Evolutionary conservation across 192 early-diverging fungal genomes (phyloP), one percentile per base, ranked within the genome.

Genomic region (Rhizoclosmatium globosum): DNA sequence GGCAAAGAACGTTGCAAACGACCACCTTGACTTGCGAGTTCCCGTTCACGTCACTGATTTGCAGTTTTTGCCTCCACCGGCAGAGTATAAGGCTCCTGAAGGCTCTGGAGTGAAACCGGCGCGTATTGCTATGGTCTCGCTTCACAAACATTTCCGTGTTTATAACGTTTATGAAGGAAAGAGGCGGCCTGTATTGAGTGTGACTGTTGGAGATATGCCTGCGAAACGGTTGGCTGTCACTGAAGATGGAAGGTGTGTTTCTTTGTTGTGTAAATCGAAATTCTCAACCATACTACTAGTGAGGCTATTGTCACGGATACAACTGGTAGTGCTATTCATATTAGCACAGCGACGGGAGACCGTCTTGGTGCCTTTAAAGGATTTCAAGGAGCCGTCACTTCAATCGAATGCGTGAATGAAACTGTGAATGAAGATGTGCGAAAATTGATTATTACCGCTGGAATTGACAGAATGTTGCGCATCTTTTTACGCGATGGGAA

Each of bases 21-120:
- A 97, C 67, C 84, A 87, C 68, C 83, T 98, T 57, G 92, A 94
- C 79, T 74, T 98, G 59, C 89, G 93, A 23, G 91, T 94, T 48
- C 94, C 94, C 4, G 91, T 98, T 15, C 96, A 95, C 93, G 91
- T 96, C 66, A 95, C 94, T 1, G 92, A 96, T 78, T 72, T 97
- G 43, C 86, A 89, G 81, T 98, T 94, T 78, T 59, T 93, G 23
- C 70, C 70, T n/a, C 43, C 31, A 13, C 45, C 42, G 7, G 45
- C 42, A 4, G 4, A 69, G 15, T 47, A 41, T 47, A 64, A 64
- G 21, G 42, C 7, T 21, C 15, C 2, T 43, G 85, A 71, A 79
- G 86, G 39, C 0, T 4, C 21, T 47, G 43, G 88, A 64, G 80
- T 80, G n/a, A 87, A 90, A 43, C 76, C 75, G 2, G 85, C 86